Evolutionary conservation across 306 rosid species (phyloP), one percentile per base, ranked within the genome.

Genomic region (Cucurbita moschata): DNA sequence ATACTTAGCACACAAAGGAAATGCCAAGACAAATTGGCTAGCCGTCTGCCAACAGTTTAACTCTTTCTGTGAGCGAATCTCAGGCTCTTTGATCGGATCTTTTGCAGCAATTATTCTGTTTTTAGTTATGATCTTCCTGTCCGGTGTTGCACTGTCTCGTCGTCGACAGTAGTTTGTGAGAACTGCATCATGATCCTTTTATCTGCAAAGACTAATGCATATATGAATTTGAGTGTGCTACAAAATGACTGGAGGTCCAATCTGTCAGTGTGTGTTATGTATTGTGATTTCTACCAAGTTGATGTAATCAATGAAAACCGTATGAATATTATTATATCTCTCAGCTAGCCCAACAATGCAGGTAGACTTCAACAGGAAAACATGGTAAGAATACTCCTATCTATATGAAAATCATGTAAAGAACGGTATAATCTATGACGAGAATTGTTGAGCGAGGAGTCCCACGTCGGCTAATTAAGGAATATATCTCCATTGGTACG

Each of bases 81-180:
- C 96, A 23, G 96, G 88, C 60, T 78, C 89, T 59, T 64, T 89
- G 79, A 82, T 87, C 5, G 96, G 96, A 76, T 89, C 91, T 52
- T 87, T 86, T 37, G 78, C 75, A 38, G 89, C 79, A 68, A 54
- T 83, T 38, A 56, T 63, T 8, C 74, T 80, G 14, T 70, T 89
- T 37, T 13, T 83, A 21, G 57, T 86, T 71, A n/a, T 84, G 40
- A 82, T 86, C 60, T 61, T 83, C 47, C 23, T 81, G 21, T 81
- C 85, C 5, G 85, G 81, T 51, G 74, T 51, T 19, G 87, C 83
- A 56, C 65, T 83, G n/a, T 79, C 84, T 42, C 79, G 81, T 7
- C 81, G 78, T 52, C 77, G 78, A 81, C 23, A 14, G 64, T 46
- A 44, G 10, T 35, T 16, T 66, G 12, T 43, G 54, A 42, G 4